phyloP scores from a whole-genome alignment of 306 rosid species.

The Prunus mume region DNA sequence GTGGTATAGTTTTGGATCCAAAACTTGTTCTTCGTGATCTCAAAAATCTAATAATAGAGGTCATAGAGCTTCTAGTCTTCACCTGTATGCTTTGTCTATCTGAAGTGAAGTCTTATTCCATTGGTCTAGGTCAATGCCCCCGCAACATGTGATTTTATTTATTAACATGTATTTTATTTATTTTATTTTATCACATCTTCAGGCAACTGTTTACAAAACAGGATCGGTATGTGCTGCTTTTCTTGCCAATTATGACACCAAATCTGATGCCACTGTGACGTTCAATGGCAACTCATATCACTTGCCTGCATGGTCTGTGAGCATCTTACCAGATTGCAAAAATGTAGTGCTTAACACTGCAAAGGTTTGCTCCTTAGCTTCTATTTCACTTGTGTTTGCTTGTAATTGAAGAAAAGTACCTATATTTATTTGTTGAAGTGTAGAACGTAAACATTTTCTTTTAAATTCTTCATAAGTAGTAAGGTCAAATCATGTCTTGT shows the following conservation, averaged over 20 bases:
- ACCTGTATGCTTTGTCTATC: slow-evolving; percentile 9
- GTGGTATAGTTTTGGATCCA: neutral
- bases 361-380: slow-evolving; percentile 59
- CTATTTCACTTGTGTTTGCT: neutral
- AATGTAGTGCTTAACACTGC: slow-evolving; percentile 86
- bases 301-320: slow-evolving; percentile 96
- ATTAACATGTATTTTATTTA: slow-evolving; percentile 3
- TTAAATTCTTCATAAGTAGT: neutral
- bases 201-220: slow-evolving; percentile 79
- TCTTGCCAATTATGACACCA: slow-evolving; percentile 67
- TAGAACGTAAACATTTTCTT: neutral
- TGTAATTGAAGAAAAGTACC: neutral
- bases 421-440: neutral
- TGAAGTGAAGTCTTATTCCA: neutral
- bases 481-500: neutral
- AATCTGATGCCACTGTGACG: slow-evolving; percentile 61
- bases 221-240: slow-evolving; percentile 73
- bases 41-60: neutral
- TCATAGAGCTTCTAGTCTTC: neutral
- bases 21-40: neutral
- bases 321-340: slow-evolving; percentile 98
- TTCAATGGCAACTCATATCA: slow-evolving; percentile 73
- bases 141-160: neutral
- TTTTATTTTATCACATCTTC: slow-evolving; percentile 16
- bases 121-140: neutral